Base-by-base conservation (phyloP, 257 asterid genomes). In the Penstemon eatonii region DNA sequence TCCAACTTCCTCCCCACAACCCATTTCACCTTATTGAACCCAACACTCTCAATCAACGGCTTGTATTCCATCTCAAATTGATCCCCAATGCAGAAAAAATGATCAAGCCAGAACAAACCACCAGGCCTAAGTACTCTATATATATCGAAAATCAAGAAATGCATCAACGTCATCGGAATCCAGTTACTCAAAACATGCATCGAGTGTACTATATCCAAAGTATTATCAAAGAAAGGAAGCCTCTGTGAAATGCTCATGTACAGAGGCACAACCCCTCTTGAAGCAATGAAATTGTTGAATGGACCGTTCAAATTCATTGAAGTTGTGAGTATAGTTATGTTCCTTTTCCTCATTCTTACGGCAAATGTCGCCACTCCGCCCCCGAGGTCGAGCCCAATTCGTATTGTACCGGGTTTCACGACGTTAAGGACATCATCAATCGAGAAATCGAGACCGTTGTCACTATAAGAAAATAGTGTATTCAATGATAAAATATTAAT, bases 351-450 rank as follows among this genome's bases (percentile, higher is more conserved):
- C 96, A 85, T 87, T 56, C 95, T 75, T 37, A 81, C 95, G 0
- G 96, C 92, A 67, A 85, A 89, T 25, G 92, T 89, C 15, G 85
- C 95, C 74, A 76, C 86, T 1, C 95, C 96, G 5, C 95, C 95
- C 8, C 96, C 96, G 19, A 89, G 47, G 40, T 93, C 99, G 39
- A 90, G 88, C 6, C 96, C 96, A 7, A 84, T 83, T 55, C 90
- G 75, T 8, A 86, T 58, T 6, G 86, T 68, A 1, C 96, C 96
- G 0, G 85, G 75, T n/a, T 67, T 71, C 58, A 68, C 78, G 12
- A 45, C 73, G 1, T 80, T 85, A 5, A 86, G 76, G 13, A 86
- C 96, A 40, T 86, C 86, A 57, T 89, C 91, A n/a, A 86, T 78
- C 41, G 86, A 19, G 82, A 86, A 85, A 61, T 89, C 88, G 36